These are phyloP conservation scores for Fusarium annulatum DNA, from an alignment of 2,329 filamentous ascomycete genomes.

Conservation along the genomic window DNA sequence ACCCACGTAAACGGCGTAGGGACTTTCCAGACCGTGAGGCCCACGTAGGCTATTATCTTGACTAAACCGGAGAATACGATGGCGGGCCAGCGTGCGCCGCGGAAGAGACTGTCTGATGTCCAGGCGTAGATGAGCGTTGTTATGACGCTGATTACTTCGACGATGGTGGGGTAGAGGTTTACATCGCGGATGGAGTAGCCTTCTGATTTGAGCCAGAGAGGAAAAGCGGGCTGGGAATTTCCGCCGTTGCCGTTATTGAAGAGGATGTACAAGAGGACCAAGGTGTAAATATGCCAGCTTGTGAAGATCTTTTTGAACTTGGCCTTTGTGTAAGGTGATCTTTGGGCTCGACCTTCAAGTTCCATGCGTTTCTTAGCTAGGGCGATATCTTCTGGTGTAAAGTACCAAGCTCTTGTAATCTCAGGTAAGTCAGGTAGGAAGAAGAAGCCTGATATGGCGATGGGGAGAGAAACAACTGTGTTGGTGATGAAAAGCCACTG, in stretches of 20 bases:
- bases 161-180: constrained; percentile 69
- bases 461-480: constrained; percentile 50
- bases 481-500: constrained; percentile 53
- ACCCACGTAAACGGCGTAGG: constrained; percentile 70
- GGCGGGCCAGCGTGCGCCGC: constrained; percentile 70
- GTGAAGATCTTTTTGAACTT: constrained; percentile 71
- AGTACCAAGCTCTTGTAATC: constrained; percentile 44
- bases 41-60: constrained; percentile 55
- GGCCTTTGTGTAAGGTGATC: constrained; percentile 53
- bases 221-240: constrained; percentile 65
- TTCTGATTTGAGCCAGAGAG: constrained; percentile 59
- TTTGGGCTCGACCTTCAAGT: constrained; percentile 57
- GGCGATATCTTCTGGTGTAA: constrained; percentile 42
- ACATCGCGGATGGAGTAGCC: constrained; percentile 57
- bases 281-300: constrained; percentile 72
- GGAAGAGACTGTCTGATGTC: constrained; percentile 70
- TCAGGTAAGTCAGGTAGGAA: constrained; percentile 48
- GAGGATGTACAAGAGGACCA: constrained; percentile 69
- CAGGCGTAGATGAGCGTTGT: constrained; percentile 73
- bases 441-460: constrained; percentile 49
- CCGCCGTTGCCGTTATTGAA: constrained; percentile 70
- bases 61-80: constrained; percentile 66
- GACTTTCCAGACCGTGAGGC: constrained; percentile 57
- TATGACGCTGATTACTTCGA: constrained; percentile 64
- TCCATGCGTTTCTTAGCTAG: constrained; percentile 47